Conservation (phyloP, 2,329 filamentous ascomycete genomes). For the Fusarium nodosum region DNA sequence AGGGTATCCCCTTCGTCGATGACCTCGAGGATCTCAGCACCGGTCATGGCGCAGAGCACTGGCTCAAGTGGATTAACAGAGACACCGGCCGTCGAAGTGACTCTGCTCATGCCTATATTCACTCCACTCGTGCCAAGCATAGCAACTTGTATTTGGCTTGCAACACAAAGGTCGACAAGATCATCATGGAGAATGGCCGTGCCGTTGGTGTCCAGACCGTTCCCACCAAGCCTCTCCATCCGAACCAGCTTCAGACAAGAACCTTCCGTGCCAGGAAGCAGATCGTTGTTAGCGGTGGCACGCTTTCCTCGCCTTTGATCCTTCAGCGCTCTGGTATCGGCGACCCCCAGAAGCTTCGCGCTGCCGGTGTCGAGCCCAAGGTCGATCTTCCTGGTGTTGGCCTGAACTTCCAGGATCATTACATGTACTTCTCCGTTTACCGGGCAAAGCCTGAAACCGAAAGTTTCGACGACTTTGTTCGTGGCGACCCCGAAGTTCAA, state of each 20-base stretch:
- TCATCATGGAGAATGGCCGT: conserved; percentile 78
- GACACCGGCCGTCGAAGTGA: conserved; percentile 73
- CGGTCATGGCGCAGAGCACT: conserved; percentile 81
- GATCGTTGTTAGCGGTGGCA: conserved; percentile 79
- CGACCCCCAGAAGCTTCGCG: conserved; percentile 77
- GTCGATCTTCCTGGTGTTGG: conserved; percentile 81
- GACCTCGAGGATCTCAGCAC: conserved; percentile 80
- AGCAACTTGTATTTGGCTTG: conserved; percentile 78
- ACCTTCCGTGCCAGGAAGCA: conserved; percentile 79
- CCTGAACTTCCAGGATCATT: conserved; percentile 83
- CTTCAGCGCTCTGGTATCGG: conserved; percentile 81
- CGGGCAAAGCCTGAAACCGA: conserved; percentile 81
- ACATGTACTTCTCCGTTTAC: conserved; percentile 78
- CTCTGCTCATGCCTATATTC: conserved; percentile 82
- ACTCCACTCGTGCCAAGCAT: conserved; percentile 78
- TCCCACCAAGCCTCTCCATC: conserved; percentile 75
- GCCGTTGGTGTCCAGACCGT: conserved; percentile 80
- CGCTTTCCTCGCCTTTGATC: conserved; percentile 79
- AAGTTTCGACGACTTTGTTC: conserved; percentile 83
- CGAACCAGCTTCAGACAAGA: conserved; percentile 63
- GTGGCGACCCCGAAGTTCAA: conserved; percentile 79
- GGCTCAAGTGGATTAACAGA: conserved; percentile 88
- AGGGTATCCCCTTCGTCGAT: conserved; percentile 80
- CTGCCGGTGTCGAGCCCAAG: conserved; percentile 75
- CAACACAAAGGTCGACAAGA: conserved; percentile 84